Percentiles rank a stretch among this genome's conserved stretches.
Evolutionary conservation across 768 basidiomycete species (phyloP).

Genomic region (Russula ochroleuca): DNA sequence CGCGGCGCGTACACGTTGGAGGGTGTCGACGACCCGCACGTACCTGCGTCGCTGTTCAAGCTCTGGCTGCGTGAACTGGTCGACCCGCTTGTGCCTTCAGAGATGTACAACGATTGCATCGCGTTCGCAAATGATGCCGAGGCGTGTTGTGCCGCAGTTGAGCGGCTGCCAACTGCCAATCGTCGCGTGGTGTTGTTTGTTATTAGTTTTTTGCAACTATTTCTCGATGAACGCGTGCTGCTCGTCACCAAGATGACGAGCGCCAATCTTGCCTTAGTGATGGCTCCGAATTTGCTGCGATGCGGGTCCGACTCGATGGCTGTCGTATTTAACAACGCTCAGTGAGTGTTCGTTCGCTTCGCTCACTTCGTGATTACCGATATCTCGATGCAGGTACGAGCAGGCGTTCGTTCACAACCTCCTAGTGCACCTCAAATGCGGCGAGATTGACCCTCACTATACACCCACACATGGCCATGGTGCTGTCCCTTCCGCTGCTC

Average conservation of each 20-base stretch:
- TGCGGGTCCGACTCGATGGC: constrained; percentile 86
- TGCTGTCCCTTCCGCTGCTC: constrained; percentile 45
- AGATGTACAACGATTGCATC: constrained; percentile 89
- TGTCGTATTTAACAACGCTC: constrained; percentile 86
- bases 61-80: constrained; percentile 90
- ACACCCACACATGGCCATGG: constrained; percentile 75
- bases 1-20: constrained; percentile 88
- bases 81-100: constrained; percentile 87
- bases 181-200: constrained; percentile 83
- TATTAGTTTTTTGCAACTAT: constrained; percentile 86
- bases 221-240: constrained; percentile 73
- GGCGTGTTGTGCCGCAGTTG: constrained; percentile 69
- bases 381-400: constrained; percentile 49
- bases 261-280: constrained; percentile 81
- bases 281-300: constrained; percentile 86
- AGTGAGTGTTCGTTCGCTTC: constrained; percentile 48
- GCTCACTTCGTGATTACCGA: background rate
- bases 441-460: constrained; percentile 72
- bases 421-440: constrained; percentile 71
- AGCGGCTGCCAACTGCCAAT: constrained; percentile 78
- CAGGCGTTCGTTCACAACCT: constrained; percentile 86
- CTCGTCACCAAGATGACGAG: constrained; percentile 83
- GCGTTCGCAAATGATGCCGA: constrained; percentile 59
- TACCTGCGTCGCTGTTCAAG: constrained; percentile 86
- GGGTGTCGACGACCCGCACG: constrained; percentile 85